These are phyloP conservation scores for Corylus americana DNA, from an alignment of 306 rosid species.

Conservation along the genomic window DNA sequence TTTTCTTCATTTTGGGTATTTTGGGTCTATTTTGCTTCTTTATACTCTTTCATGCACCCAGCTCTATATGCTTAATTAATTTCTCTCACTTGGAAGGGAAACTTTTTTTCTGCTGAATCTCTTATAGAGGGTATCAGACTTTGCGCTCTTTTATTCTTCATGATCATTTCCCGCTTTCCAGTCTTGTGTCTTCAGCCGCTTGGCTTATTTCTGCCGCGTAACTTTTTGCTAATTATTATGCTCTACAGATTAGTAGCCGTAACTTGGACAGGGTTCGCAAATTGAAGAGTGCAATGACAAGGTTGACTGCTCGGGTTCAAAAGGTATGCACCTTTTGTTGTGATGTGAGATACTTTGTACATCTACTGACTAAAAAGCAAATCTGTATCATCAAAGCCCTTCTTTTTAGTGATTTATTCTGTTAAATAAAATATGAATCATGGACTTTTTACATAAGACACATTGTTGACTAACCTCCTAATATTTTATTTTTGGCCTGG, in stretches of 20 bases:
- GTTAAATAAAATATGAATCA: neutral
- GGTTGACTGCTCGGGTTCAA: slow-evolving; percentile 97
- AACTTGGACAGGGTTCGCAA: slow-evolving; percentile 97
- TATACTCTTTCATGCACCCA: neutral
- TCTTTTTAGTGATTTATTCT: neutral
- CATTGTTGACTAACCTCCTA: neutral
- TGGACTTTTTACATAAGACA: neutral
- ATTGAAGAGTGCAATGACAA: slow-evolving; percentile 97
- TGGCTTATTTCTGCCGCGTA: neutral
- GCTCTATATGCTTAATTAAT: neutral
- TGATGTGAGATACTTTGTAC: neutral
- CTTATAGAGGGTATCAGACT: neutral
- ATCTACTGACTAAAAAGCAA: neutral
- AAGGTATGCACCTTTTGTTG: slow-evolving; percentile 53
- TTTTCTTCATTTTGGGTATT: neutral
- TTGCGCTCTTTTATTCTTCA: neutral
- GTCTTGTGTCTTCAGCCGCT: neutral
- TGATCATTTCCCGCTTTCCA: neutral
- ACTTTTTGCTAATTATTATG: slow-evolving; percentile 19
- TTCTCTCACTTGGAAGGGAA: neutral
- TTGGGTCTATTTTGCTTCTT: neutral
- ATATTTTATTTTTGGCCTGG: neutral
- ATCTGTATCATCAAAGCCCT: neutral
- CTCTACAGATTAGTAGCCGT: slow-evolving; percentile 86
- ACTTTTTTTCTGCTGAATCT: neutral